Conservation (phyloP, 345 rosid species). For the Anastatica hierochuntica region DNA sequence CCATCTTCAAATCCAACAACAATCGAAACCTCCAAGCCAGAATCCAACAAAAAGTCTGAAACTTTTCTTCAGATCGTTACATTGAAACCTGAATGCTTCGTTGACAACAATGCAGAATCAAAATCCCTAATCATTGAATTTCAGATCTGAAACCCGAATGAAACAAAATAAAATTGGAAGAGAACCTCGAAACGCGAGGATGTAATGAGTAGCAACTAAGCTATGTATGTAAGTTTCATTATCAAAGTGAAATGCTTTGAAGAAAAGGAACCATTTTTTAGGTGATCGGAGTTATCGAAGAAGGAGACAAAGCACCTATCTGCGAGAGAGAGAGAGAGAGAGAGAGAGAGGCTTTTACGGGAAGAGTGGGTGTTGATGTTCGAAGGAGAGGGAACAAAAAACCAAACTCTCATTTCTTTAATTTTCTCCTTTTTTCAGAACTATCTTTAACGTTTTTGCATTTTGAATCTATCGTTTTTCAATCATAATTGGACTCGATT, state of each 20-base stretch:
- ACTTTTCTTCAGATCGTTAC: constrained; percentile 11
- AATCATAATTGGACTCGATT: constrained; percentile 9
- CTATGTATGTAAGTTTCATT: background rate
- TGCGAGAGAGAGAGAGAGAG: constrained; percentile 19
- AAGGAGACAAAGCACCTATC: constrained; percentile 27
- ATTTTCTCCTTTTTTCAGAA: background rate
- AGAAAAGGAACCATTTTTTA: constrained; percentile 12
- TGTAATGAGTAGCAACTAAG: constrained; percentile 1
- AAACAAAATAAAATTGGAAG: too few species aligned
- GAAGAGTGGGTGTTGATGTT: constrained; percentile 24
- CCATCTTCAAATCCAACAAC: too few species aligned
- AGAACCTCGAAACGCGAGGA: constrained; percentile 6
- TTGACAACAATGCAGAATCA: background rate
- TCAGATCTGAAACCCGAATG: constrained; percentile 23
- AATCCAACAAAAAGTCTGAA: too few species aligned
- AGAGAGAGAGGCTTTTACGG: constrained; percentile 28
- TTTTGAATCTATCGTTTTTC: background rate
- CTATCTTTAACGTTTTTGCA: background rate
- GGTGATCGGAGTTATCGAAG: constrained; percentile 30
- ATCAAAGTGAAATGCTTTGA: constrained; percentile 17
- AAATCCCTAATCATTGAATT: constrained; percentile 11
- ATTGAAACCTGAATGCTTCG: too few species aligned
- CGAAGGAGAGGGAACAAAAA: constrained; percentile 23
- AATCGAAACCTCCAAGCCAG: constrained; percentile 2
- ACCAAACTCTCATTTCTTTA: constrained; percentile 17